Conservation (phyloP, 2,329 filamentous ascomycete genomes). For the Arthrobotrys entomopaga region DNA sequence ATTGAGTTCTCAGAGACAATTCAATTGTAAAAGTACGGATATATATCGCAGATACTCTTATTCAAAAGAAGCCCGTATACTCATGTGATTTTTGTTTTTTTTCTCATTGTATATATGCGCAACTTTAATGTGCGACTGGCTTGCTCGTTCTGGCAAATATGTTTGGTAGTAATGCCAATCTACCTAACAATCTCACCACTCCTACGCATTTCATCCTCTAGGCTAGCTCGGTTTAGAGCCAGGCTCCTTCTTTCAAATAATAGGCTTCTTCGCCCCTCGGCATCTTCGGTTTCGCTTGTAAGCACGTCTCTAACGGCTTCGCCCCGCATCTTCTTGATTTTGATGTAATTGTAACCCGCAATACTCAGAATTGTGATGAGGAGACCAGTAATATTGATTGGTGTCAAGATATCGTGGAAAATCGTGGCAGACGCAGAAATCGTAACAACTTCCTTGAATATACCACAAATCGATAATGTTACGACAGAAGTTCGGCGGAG, state of each 20-base stretch:
- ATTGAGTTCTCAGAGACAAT: not conserved
- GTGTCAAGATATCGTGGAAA: slow-evolving; percentile 86
- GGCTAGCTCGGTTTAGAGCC: slow-evolving; percentile 35
- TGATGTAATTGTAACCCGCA: slow-evolving; percentile 90
- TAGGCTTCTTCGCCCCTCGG: slow-evolving; percentile 40
- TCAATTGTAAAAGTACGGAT: too few species aligned
- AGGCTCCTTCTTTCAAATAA: slow-evolving; percentile 44
- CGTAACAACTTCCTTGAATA: slow-evolving; percentile 98
- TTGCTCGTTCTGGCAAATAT: too few species aligned
- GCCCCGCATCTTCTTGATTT: slow-evolving; percentile 85
- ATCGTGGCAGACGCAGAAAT: slow-evolving; percentile 87
- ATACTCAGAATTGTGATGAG: slow-evolving; percentile 90
- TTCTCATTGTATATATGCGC: too few species aligned
- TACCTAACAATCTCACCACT: slow-evolving; percentile 22
- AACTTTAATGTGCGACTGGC: too few species aligned
- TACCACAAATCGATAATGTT: slow-evolving; percentile 93
- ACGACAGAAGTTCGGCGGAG: slow-evolving; percentile 95
- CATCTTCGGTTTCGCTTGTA: slow-evolving; percentile 40
- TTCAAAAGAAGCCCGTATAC: not conserved
- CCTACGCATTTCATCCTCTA: slow-evolving; percentile 25
- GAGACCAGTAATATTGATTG: slow-evolving; percentile 86
- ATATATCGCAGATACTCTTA: slow-evolving; percentile 7
- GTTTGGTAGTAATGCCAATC: not conserved
- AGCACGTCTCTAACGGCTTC: slow-evolving; percentile 69
- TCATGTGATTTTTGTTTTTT: not conserved